Evolutionary conservation across 2,329 filamentous ascomycete species (phyloP), one percentile per base, ranked within the genome.

Genomic region (Graphium sp.): DNA sequence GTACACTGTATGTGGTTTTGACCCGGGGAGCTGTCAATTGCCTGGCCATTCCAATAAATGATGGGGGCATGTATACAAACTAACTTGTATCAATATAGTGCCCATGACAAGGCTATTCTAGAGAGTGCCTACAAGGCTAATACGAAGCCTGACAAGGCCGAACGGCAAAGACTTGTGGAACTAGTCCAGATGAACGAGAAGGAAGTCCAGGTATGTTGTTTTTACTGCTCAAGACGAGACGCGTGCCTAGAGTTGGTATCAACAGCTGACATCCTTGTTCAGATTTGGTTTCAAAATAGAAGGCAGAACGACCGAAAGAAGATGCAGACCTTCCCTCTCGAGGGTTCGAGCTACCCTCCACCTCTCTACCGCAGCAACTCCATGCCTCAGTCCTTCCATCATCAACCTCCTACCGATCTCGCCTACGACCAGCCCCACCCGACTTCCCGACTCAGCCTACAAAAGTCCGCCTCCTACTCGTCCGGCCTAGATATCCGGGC

Each of bases 251-350:
- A 17, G 18, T 15, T 4, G 33, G 32, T 39, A 36, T 30, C 36
- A 38, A 36, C 23, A 18, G 14, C 26, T 20, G 22, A 29, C 26
- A 19, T 10, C 11, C 23, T 26, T 31, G 25, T 27, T n/a, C 33
- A 94, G 87, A 93, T 94, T 42, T 95, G 87, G 87, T 94, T 94
- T 55, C 87, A 94, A 46, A 94, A 94, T 46, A 73, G 84, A 45
- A 70, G 87, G 39, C 87, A 95, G 51, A 93, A 91, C 52, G 82
- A 91, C 49, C 71, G 87, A 74, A 84, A 48, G 82, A 89, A 47
- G 66, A 87, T 31, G 71, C 65, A 37, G 65, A 66, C 33, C 54
- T 74, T 40, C 53, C 64, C 43, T 60, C 66, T n/a, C n/a, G n/a
- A n/a, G n/a, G n/a, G n/a, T n/a, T n/a, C n/a, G n/a, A n/a, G n/a